Evolutionary conservation across 2,329 filamentous ascomycete species (phyloP), one percentile per base, ranked within the genome.

Genomic region (Ilyonectria destructans): DNA sequence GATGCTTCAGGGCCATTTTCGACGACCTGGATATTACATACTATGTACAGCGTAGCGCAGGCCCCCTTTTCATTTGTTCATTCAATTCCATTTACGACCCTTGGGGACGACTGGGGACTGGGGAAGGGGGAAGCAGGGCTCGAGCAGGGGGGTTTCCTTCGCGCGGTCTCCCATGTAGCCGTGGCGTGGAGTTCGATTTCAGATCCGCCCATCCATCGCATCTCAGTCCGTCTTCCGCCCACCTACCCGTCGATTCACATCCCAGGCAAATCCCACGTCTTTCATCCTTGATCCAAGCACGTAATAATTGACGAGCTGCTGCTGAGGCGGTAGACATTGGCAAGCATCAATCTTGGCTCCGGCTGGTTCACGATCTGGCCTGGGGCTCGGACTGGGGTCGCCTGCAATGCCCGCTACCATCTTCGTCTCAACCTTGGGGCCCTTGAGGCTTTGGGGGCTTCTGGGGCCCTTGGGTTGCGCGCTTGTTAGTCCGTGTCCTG

Each of bases 111-210:
- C 37, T 15, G 33, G 40, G 37, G 29, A 23, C 51, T 54, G 51
- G 58, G 46, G 58, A 61, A 54, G 43, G 66, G 40, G 59, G 46
- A 69, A 69, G 60, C 62, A 52, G 46, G 46, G 46, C 63, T 37
- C 67, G 48, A 57, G 29, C 58, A 64, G 62, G 69, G 73, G 70
- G 65, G 12, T 55, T 70, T 69, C 57, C 62, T 59, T 57, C 43
- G 33, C 43, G 46, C 23, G 49, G 62, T 60, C 40, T n/a, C 49
- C 57, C 29, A 19, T 17, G 51, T 54, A 19, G 51, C 31, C 61
- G 67, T 68, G 58, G 69, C 67, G 69, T 74, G 63, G 62, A 74
- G 62, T 71, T 67, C 71, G 73, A 74, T 74, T 65, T 74, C 62
- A 75, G 73, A 75, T 75, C 73, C 71, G 67, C 70, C 65, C 68